Conservation (phyloP, 768 basidiomycete species). For the Botryobasidium botryosum region DNA sequence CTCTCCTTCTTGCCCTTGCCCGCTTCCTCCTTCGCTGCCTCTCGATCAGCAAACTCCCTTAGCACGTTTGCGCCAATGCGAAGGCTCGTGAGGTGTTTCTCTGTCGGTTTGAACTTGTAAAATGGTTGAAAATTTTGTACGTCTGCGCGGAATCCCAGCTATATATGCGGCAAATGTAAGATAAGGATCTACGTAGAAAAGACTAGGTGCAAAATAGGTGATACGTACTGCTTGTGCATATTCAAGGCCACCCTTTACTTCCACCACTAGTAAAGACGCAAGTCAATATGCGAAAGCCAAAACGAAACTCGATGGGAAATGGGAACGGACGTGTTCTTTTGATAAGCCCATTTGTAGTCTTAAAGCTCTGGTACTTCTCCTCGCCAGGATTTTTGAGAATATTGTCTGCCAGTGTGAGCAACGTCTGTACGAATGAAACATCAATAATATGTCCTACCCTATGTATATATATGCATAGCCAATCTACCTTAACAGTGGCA, state of each 20-base stretch:
- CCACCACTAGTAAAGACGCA: too few species aligned
- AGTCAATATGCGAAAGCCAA: too few species aligned
- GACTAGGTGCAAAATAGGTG: too few species aligned
- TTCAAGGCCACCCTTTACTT: conserved; percentile 59
- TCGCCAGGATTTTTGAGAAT: conserved; percentile 56
- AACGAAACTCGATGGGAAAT: too few species aligned
- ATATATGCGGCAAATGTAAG: conserved; percentile 8
- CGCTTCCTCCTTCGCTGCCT: conserved; percentile 34
- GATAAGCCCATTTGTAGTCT: conserved; percentile 53
- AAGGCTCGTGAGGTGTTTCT: conserved; percentile 32
- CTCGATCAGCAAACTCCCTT: conserved; percentile 39
- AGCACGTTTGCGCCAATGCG: conserved; percentile 48
- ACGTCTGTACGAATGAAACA: too few species aligned
- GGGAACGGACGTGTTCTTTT: too few species aligned
- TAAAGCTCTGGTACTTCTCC: conserved; percentile 54
- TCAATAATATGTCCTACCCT: too few species aligned
- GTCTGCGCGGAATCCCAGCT: conserved; percentile 63
- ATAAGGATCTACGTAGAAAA: neutral
- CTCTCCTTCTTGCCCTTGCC: conserved; percentile 30
- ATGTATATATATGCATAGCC: too few species aligned
- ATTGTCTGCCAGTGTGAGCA: conserved; percentile 55
- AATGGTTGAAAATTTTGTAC: conserved; percentile 57
- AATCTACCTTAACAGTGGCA: too few species aligned
- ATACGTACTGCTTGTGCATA: conserved; percentile 61
- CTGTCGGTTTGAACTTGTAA: conserved; percentile 40